Evolutionary conservation across 2,329 filamentous ascomycete species (phyloP), one percentile per base, ranked within the genome.

Genomic region (Blumeria graminis): DNA sequence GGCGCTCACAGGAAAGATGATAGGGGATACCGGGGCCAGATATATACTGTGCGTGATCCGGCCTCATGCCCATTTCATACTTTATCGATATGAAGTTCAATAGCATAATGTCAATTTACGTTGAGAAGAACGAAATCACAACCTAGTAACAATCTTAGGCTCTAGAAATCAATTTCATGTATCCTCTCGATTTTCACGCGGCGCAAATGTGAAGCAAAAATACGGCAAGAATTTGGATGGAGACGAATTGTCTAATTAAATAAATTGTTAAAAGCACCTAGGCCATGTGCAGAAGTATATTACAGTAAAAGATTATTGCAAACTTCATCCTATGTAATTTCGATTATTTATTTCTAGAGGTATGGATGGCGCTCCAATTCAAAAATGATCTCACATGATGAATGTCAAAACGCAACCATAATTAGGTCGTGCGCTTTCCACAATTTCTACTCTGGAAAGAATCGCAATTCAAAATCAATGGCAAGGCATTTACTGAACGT

Each of bases 111-210:
- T 16, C 18, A 16, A 43, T 3, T 43, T 11, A 43, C 11, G 18
- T 16, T n/a, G 11, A 14, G n/a, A 43, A 38, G 22, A 51, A 36
- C 52, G 45, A 18, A 41, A 48, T 38, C 54, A 60, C 63, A 57
- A 65, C 39, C 58, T 28, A 9, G 22, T 28, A 54, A 28, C 22
- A 28, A 56, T 56, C 46, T 57, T 68, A 98, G 92, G 88, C 88
- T 43, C 90, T 92, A 59, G 89, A 96, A 69, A 90, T 98, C 68
- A 90, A 96, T 71, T 84, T 81, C 60, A 94, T 96, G 87, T 98
- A 98, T 78, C 85, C 84, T 60, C 75, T 98, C 66, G 86, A 86
- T 68, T 79, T 94, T 67, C 88, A 90, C 56, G 81, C 95, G 56
- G 85, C 90, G 43, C 76, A 78, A 61, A 82, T 98, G 68, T 85